phyloP scores from a whole-genome alignment of 257 asterid genomes.

The Capsicum baccatum region DNA sequence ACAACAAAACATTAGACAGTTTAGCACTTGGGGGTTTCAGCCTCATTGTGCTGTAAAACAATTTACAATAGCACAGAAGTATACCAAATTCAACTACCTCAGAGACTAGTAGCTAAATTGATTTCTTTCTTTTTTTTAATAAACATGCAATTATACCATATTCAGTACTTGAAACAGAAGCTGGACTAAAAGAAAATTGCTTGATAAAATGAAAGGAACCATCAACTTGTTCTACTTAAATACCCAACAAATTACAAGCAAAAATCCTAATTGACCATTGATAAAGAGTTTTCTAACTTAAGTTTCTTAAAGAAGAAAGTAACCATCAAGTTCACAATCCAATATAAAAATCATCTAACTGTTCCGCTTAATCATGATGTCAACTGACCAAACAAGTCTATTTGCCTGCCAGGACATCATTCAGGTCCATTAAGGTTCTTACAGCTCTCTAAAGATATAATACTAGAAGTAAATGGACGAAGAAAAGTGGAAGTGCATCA shows the following conservation, averaged over 20 bases:
- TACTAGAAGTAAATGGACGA: conserved; percentile 2
- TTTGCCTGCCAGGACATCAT: background rate
- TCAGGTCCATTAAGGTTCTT: conserved; percentile 17
- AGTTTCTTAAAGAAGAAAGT: background rate
- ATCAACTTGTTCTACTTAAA: background rate
- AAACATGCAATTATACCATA: background rate
- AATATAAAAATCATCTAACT: background rate
- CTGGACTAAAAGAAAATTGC: background rate
- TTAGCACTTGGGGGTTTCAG: background rate
- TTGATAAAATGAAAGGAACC: conserved; percentile 18
- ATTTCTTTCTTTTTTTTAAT: background rate
- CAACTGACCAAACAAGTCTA: conserved; percentile 13
- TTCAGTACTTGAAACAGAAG: conserved; percentile 4
- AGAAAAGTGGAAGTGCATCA: conserved; percentile 10
- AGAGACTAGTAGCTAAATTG: conserved; percentile 7
- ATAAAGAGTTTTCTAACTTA: background rate
- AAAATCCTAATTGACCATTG: conserved; percentile 2
- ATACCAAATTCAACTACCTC: background rate
- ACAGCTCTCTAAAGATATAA: background rate
- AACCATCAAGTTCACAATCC: background rate
- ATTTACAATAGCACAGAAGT: background rate
- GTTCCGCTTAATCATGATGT: background rate
- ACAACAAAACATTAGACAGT: background rate
- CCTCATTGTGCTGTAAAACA: background rate
- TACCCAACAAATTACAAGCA: background rate